A percentile compares a stretch with the other conserved stretches of the same genome.
These are phyloP conservation scores for Forsythia suspensa DNA, from an alignment of 257 asterid species.

Conservation along the genomic window DNA sequence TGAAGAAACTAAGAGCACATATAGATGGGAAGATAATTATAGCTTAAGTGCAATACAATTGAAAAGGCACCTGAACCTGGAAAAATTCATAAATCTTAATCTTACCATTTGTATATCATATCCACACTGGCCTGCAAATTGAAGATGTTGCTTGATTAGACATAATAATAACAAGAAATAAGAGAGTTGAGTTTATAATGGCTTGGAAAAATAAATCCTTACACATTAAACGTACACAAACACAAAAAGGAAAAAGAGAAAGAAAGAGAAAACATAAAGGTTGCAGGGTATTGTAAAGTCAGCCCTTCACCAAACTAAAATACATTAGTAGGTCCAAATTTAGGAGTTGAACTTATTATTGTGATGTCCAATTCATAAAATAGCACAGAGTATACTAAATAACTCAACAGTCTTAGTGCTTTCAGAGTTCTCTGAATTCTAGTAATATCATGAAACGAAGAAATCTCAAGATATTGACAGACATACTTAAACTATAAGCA, in stretches of 20 bases:
- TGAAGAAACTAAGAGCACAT: background rate
- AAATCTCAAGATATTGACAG: background rate
- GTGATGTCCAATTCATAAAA: no score
- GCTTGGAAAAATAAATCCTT: background rate
- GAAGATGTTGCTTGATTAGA: slow-evolving; percentile 32
- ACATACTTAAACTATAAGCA: background rate
- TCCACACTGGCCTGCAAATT: slow-evolving; percentile 84
- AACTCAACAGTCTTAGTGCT: background rate
- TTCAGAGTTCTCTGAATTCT: slow-evolving; percentile 10
- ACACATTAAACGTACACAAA: background rate
- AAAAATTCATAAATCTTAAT: slow-evolving; percentile 2
- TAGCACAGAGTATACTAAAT: no score
- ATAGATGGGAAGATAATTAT: background rate
- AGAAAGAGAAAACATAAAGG: no score
- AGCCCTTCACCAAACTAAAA: no score
- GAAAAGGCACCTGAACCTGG: slow-evolving; percentile 8
- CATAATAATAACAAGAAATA: slow-evolving; percentile 13
- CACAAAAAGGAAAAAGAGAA: no score
- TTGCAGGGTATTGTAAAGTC: no score
- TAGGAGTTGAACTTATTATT: no score
- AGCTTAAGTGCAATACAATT: background rate
- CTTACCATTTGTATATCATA: slow-evolving; percentile 64
- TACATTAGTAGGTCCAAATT: no score
- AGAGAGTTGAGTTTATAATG: background rate
- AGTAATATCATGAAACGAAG: background rate